Base-by-base conservation (phyloP, 371 early-diverging fungal species). In the Dichotomocladium elegans region DNA sequence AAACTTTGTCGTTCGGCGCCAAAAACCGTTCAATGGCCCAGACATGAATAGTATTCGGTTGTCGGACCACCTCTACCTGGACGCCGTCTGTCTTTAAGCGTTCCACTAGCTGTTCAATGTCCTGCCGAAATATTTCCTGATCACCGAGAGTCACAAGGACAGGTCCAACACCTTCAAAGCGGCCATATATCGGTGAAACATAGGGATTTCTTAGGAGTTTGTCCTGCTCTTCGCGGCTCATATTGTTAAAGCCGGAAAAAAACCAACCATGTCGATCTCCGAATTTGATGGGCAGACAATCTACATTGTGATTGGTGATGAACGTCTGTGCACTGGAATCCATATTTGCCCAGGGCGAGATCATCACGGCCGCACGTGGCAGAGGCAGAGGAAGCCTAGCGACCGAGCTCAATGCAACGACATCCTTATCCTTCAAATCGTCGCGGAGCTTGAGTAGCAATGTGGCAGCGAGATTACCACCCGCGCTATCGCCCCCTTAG, bases 401-500 rank as follows among this genome's bases (percentile, higher is more conserved):
- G 12, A 54, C 24, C n/a, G 60, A 50, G n/a, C 47, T 40, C 22
- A 50, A 40, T 9, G 49, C 41, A 27, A 53, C 43, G 3, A 56
- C 47, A 21, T 43, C 15, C 9, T 47, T 40, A 5, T 22, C 19
- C 15, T 31, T 35, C n/a, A 52, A 33, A 26, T 64, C 51, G 35
- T 63, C 43, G 14, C 58, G 63, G n/a, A 61, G 19, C 19, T 42
- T 21, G 24, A 61, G 22, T 9, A 69, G 40, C 11, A 47, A 40
- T 12, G 47, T 51, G 1, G 63, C 60, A 3, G 60, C 57, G 33
- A 73, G 41, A 35, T 66, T 64, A n/a, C 67, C 73, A 26, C 73
- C 73, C 3, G 70, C 70, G 47, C 63, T 62, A 29, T 73, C 73
- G 14, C 73, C 73, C 27, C 56, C 73, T 68, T 50, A 19, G 34